Base-by-base conservation (phyloP, 306 rosid genomes). In the Corylus avellana region DNA sequence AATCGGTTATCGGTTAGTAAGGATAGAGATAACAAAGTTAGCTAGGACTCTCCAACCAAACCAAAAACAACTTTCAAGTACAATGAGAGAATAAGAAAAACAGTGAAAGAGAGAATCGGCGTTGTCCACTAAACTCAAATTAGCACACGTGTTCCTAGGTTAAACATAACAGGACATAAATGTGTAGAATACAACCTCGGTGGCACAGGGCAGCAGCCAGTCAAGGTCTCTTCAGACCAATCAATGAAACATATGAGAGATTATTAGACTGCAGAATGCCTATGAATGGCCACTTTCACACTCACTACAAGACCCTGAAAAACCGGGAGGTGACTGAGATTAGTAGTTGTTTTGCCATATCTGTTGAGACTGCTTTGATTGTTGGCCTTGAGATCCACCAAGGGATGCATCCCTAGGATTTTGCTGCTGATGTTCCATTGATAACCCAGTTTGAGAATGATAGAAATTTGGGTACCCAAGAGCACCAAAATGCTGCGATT, bases 281-380 rank as follows among this genome's bases (percentile, higher is more conserved):
- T 86, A 69, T 46, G 79, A 78, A 76, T 86, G 90, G 88, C 93
- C 90, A 87, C 93, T 85, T 82, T 78, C 78, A 88, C 87, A 84
- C 93, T 82, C 86, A 46, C 84, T 79, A 78, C 82, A 83, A 66
- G 90, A 83, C 91, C 92, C 91, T 70, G 86, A 87, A 85, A 91
- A 88, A 81, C 87, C 85, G 79, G 84, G 89, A 84, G 86, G 81
- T 80, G 84, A 80, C 72, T 70, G 57, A n/a, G 84, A 91, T 90
- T 90, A 96, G 92, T 96, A 96, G 90, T 85, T 88, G 93, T 93
- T 91, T 78, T 93, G 99, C 99, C 99, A 96, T 79, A 96, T 46
- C 77, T 93, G 98, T 78, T 91, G 99, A 75, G 98, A 90, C 88
- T 93, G 99, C 91, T 96, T 96, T 0, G 97, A 87, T 16, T 84